Conservation (phyloP, 208 protist species). For the Trypanosoma lewisi region DNA sequence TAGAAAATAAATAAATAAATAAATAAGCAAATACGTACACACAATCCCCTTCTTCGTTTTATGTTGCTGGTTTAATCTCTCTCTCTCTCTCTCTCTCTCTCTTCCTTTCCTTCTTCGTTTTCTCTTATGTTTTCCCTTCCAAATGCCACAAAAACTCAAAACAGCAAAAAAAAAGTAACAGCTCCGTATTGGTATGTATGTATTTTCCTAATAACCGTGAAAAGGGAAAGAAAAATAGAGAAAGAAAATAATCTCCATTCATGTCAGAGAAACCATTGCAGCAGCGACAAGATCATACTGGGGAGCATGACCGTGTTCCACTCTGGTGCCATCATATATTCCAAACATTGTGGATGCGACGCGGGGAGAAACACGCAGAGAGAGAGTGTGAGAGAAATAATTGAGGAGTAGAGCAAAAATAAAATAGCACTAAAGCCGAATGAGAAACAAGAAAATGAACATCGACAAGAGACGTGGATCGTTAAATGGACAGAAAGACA, state of each 20-base stretch:
- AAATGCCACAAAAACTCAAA: background rate
- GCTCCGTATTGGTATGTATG: too few relatives aligned
- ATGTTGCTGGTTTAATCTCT: too few relatives aligned
- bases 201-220: background rate
- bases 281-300: background rate
- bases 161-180: too few relatives aligned
- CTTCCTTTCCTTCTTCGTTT: slow-evolving; percentile 3
- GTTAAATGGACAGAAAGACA: background rate
- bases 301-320: background rate
- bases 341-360: background rate
- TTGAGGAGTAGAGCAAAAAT: too few relatives aligned
- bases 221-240: slow-evolving; percentile 9
- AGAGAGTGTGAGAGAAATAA: too few relatives aligned
- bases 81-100: background rate
- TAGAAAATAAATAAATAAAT: too few relatives aligned
- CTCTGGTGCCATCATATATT: background rate
- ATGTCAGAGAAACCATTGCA: background rate
- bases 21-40: too few relatives aligned
- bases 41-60: too few relatives aligned
- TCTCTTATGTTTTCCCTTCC: background rate
- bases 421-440: background rate
- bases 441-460: background rate
- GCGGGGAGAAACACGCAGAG: background rate
- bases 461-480: background rate
- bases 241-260: slow-evolving; percentile 6